phyloP scores from a whole-genome alignment of 192 early-diverging fungal species.

The Podila epicladia region DNA sequence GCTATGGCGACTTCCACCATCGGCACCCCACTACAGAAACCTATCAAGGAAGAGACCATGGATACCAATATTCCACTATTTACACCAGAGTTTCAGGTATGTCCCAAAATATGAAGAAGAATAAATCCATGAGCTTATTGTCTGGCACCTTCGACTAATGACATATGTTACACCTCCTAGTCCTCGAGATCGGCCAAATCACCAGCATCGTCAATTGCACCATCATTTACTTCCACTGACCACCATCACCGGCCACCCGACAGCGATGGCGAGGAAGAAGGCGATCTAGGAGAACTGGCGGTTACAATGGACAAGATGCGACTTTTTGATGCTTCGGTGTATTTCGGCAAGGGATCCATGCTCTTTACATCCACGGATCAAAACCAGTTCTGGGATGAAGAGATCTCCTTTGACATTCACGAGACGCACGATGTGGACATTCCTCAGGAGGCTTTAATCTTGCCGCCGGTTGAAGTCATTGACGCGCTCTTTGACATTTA shows the following conservation, averaged over 20 bases:
- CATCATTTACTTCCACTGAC: constrained; percentile 32
- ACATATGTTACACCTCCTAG: neutral
- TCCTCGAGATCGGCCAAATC: constrained; percentile 25
- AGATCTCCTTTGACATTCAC: constrained; percentile 49
- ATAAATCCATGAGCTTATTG: neutral
- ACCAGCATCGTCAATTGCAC: constrained; percentile 40
- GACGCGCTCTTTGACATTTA: constrained; percentile 43
- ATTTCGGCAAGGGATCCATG: constrained; percentile 51
- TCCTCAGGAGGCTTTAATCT: constrained; percentile 18
- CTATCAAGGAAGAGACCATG: constrained; percentile 31
- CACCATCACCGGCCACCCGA: constrained; percentile 21
- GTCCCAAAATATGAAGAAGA: neutral
- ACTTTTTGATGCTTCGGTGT: constrained; percentile 46
- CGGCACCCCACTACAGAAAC: constrained; percentile 15
- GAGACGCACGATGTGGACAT: constrained; percentile 29
- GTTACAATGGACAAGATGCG: constrained; percentile 47
- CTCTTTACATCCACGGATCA: constrained; percentile 47
- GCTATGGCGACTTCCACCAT: constrained; percentile 1
- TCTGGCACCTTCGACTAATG: neutral
- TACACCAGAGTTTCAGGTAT: constrained; percentile 41
- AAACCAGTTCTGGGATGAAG: constrained; percentile 48
- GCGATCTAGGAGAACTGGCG: constrained; percentile 29
- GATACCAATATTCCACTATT: constrained; percentile 16
- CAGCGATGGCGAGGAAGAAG: constrained; percentile 30
- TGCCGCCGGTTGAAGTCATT: constrained; percentile 44